phyloP scores from a whole-genome alignment of 2,329 filamentous ascomycete species.

The Fusarium veterinarium region DNA sequence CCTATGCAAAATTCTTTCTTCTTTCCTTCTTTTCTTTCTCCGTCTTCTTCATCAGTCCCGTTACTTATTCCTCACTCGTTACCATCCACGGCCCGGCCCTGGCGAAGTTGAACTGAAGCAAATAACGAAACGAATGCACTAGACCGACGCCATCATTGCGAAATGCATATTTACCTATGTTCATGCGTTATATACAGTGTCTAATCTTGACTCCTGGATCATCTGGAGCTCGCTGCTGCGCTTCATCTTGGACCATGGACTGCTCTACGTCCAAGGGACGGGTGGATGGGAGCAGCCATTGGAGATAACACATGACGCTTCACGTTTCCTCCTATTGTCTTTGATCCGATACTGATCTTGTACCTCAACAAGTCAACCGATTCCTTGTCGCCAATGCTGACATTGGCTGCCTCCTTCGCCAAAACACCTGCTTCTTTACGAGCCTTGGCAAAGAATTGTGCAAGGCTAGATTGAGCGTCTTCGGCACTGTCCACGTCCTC shows the following conservation, averaged over 20 bases:
- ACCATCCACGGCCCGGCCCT: conserved; percentile 34
- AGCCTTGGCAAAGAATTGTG: conserved; percentile 64
- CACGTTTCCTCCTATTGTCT: conserved; percentile 43
- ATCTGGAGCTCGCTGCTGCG: background rate
- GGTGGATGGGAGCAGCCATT: background rate
- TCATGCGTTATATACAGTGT: conserved; percentile 42
- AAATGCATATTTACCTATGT: conserved; percentile 35
- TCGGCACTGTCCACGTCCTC: conserved; percentile 62
- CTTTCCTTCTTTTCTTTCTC: background rate
- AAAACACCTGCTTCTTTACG: conserved; percentile 40
- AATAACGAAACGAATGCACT: conserved; percentile 34
- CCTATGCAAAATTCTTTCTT: conserved; percentile 41
- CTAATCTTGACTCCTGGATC: conserved; percentile 3
- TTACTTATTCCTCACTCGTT: conserved; percentile 36
- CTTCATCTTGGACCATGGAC: conserved; percentile 16
- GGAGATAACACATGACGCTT: conserved; percentile 31
- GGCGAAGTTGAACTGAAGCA: conserved; percentile 9
- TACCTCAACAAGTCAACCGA: conserved; percentile 64
- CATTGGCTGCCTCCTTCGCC: conserved; percentile 55
- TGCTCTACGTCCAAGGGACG: background rate
- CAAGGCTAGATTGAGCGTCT: conserved; percentile 64
- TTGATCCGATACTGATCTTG: conserved; percentile 53
- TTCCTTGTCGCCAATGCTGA: conserved; percentile 58
- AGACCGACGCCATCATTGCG: conserved; percentile 21
- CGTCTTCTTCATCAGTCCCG: conserved; percentile 26